phyloP scores from a whole-genome alignment of 352 stramenopile genomes.

The Globisporangium emineosum region DNA sequence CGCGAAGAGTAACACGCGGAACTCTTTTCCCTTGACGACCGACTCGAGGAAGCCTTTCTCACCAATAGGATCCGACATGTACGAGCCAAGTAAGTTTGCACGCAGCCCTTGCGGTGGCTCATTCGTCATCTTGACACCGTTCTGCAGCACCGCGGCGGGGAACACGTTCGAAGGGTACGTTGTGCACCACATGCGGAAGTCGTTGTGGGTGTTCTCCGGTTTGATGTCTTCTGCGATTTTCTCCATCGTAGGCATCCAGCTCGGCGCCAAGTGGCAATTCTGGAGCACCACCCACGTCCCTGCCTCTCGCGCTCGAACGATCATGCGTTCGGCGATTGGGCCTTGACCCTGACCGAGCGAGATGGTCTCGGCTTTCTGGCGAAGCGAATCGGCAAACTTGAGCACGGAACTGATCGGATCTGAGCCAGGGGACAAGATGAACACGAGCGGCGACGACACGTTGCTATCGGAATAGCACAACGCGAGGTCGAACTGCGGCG shows the following conservation, averaged over 20 bases:
- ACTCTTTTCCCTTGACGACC: conserved; percentile 72
- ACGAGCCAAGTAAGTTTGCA: conserved; percentile 90
- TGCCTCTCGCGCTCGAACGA: conserved; percentile 69
- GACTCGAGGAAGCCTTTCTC: conserved; percentile 88
- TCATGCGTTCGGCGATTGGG: conserved; percentile 89
- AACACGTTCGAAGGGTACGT: conserved; percentile 94
- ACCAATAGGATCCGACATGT: conserved; percentile 89
- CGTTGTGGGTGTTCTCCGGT: conserved; percentile 70
- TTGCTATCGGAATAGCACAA: conserved; percentile 88
- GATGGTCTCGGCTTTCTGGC: conserved; percentile 83
- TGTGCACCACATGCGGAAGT: conserved; percentile 94
- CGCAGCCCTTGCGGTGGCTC: conserved; percentile 91
- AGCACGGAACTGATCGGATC: conserved; percentile 91
- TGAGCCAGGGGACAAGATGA: conserved; percentile 89
- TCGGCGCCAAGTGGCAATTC: conserved; percentile 88
- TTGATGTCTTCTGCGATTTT: conserved; percentile 88
- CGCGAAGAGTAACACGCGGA: conserved; percentile 87
- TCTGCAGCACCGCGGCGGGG: conserved; percentile 92
- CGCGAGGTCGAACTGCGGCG: conserved; percentile 85
- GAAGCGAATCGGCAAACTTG: conserved; percentile 81
- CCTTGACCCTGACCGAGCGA: conserved; percentile 92
- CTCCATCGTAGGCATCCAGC: conserved; percentile 94
- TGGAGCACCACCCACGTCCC: conserved; percentile 91
- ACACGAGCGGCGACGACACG: conserved; percentile 87
- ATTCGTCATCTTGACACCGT: conserved; percentile 97